Conservation (phyloP, 2,329 filamentous ascomycete species). For the Colletotrichum spinosum region DNA sequence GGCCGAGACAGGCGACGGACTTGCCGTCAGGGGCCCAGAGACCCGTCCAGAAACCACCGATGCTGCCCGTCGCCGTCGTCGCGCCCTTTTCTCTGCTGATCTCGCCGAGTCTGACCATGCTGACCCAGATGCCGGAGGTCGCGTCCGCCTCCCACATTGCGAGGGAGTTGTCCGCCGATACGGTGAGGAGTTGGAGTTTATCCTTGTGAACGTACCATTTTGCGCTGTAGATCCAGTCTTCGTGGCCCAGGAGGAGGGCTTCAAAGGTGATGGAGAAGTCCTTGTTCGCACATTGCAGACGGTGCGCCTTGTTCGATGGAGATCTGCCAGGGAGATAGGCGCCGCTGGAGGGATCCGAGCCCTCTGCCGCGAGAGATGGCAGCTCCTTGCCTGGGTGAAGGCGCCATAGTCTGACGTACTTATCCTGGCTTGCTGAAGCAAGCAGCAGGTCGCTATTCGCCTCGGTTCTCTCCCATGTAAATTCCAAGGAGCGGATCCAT, state of each 20-base stretch:
- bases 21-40: constrained; percentile 86
- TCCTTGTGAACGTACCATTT: constrained; percentile 72
- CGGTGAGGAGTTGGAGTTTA: constrained; percentile 81
- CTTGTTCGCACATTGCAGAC: constrained; percentile 69
- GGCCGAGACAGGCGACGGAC: constrained; percentile 83
- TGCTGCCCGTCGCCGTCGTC: constrained; percentile 94
- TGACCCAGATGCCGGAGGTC: constrained; percentile 90
- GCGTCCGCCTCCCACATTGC: constrained; percentile 92
- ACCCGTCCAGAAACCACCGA: constrained; percentile 96
- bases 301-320: constrained; percentile 89
- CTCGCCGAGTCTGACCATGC: constrained; percentile 86
- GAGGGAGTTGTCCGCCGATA: constrained; percentile 95
- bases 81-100: constrained; percentile 96
- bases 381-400: constrained; percentile 78
- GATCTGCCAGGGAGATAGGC: constrained; percentile 75
- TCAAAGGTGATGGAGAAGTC: constrained; percentile 92
- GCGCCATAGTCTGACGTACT: constrained; percentile 95
- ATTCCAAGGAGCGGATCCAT: constrained; percentile 90
- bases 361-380: constrained; percentile 64
- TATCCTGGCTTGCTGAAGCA: constrained; percentile 96
- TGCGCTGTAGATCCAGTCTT: constrained; percentile 97
- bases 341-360: constrained; percentile 67
- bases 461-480: constrained; percentile 71
- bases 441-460: constrained; percentile 77
- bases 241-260: constrained; percentile 91